These are phyloP conservation scores for Croton laevigatus DNA, from an alignment of 441 rosid genomes.

Conservation along the genomic window DNA sequence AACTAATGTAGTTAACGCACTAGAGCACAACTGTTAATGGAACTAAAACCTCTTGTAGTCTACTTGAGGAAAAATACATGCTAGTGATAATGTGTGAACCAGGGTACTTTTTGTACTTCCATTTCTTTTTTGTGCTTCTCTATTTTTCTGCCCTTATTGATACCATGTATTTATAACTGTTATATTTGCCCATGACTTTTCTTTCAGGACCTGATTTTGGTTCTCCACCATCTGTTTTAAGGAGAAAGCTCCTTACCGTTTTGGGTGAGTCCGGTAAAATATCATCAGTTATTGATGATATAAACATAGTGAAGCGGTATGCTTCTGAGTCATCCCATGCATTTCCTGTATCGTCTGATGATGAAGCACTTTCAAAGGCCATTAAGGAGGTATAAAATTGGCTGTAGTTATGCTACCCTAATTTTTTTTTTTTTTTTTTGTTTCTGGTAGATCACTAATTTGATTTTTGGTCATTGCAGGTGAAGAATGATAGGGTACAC, in stretches of 20 bases:
- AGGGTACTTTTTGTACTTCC: too few species aligned
- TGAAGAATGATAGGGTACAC: slow-evolving; percentile 59
- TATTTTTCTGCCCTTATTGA: slow-evolving; percentile 7
- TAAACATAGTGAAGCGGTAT: slow-evolving; percentile 66
- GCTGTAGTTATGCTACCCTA: slow-evolving; percentile 3
- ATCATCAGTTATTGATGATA: slow-evolving; percentile 66
- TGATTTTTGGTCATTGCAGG: slow-evolving; percentile 40
- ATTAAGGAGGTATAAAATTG: slow-evolving; percentile 61
- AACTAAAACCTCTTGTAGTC: too few species aligned
- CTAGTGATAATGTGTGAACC: too few species aligned
- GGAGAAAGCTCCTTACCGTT: slow-evolving; percentile 64
- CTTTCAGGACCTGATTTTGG: slow-evolving; percentile 90
- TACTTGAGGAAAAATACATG: too few species aligned
- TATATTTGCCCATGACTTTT: slow-evolving; percentile 20
- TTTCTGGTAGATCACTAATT: slow-evolving; percentile 1
- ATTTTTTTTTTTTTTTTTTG: background rate
- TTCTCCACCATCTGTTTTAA: slow-evolving; percentile 57
- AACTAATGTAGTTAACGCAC: too few species aligned
- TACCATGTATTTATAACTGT: slow-evolving; percentile 13
- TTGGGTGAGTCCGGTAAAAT: slow-evolving; percentile 67
- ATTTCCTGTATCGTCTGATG: slow-evolving; percentile 80
- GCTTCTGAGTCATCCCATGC: slow-evolving; percentile 70
- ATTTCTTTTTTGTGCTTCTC: slow-evolving; percentile 2
- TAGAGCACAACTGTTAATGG: too few species aligned
- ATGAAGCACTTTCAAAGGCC: slow-evolving; percentile 77